Conservation (phyloP, 441 rosid species). For the Syzygium malaccense region DNA sequence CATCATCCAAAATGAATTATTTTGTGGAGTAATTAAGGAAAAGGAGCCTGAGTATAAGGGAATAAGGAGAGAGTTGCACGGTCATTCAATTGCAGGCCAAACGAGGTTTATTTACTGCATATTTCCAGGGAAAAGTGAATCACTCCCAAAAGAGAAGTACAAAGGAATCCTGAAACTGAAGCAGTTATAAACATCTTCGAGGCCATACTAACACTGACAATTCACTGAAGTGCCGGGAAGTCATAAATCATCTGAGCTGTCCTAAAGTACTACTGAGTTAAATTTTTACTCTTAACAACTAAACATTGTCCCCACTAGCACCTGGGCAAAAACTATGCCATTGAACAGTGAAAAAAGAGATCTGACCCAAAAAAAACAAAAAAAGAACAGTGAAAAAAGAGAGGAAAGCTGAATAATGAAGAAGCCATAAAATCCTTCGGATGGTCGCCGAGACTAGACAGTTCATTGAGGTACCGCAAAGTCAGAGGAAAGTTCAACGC, state of each 20-base stretch:
- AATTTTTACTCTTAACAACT: neutral
- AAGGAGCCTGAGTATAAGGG: neutral
- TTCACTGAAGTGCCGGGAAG: neutral
- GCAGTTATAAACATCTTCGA: neutral
- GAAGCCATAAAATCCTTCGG: neutral
- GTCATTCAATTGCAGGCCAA: neutral
- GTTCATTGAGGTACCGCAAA: neutral
- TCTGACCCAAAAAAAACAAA: no score
- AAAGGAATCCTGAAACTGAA: neutral
- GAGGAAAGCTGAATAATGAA: neutral
- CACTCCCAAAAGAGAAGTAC: neutral
- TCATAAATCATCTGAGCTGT: neutral
- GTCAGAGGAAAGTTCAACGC: neutral
- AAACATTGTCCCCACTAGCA: neutral
- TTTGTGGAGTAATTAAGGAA: no score
- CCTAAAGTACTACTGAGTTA: neutral
- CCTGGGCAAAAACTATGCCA: neutral
- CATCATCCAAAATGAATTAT: no score
- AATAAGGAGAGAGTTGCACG: neutral
- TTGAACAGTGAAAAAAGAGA: no score
- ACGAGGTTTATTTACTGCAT: neutral
- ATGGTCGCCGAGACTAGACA: neutral
- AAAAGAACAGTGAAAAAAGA: no score
- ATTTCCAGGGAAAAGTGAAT: neutral
- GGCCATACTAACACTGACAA: neutral